Evolutionary conservation across 495 filamentous ascomycete species (phyloP).

Genomic region (Hyphodiscus hymeniophilus): DNA sequence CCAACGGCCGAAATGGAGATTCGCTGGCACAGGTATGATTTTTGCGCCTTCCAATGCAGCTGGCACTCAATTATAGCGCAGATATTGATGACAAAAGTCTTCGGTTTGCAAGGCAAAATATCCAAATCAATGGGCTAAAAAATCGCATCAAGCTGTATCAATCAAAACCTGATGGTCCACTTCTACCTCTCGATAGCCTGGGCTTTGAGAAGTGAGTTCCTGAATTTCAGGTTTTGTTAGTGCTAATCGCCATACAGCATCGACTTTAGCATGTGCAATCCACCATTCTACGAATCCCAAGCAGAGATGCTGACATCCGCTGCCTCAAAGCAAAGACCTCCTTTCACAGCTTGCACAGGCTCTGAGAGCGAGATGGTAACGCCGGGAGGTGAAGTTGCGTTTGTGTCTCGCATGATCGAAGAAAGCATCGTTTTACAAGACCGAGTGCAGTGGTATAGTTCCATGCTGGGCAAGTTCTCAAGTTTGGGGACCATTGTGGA

Average conservation of each 20-base stretch:
- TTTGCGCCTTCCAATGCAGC: background rate
- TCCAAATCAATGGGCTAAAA: conserved; percentile 53
- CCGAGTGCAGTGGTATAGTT: conserved; percentile 76
- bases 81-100: conserved; percentile 76
- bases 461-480: conserved; percentile 79
- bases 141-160: conserved; percentile 55
- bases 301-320: conserved; percentile 60
- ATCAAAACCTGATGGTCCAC: conserved; percentile 37
- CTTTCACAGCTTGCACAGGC: conserved; percentile 76
- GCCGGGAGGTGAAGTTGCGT: conserved; percentile 72
- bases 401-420: conserved; percentile 65
- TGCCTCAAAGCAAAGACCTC: conserved; percentile 53
- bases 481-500: conserved; percentile 59
- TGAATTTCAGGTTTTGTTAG: background rate
- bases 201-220: conserved; percentile 37
- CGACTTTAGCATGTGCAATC: conserved; percentile 92
- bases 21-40: conserved; percentile 56
- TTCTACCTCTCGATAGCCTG: conserved; percentile 56
- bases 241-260: conserved; percentile 35
- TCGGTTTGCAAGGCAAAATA: conserved; percentile 53
- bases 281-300: conserved; percentile 79
- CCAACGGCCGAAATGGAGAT: conserved; percentile 59
- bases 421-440: conserved; percentile 57
- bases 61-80: conserved; percentile 14
- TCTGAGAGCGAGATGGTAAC: conserved; percentile 82